phyloP scores from a whole-genome alignment of 768 basidiomycete genomes.

The Scleroderma bovista region DNA sequence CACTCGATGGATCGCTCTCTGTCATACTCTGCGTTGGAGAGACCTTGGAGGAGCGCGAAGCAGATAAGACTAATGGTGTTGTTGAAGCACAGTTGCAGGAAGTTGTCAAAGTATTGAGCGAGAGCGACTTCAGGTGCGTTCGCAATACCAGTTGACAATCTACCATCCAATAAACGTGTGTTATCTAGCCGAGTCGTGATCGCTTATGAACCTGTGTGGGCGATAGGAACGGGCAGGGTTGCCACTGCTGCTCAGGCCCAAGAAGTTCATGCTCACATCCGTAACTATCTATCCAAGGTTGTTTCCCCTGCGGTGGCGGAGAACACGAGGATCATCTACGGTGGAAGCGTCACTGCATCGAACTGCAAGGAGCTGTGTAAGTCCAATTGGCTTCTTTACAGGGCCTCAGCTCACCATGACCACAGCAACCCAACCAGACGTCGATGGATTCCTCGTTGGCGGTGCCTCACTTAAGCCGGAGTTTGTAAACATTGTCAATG shows the following conservation, averaged over 20 bases:
- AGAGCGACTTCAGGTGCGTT: constrained; percentile 75
- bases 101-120: constrained; percentile 56
- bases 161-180: neutral
- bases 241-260: constrained; percentile 92
- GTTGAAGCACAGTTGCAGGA: constrained; percentile 79
- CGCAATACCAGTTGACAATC: neutral
- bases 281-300: constrained; percentile 59
- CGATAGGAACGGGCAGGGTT: constrained; percentile 96
- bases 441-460: constrained; percentile 97
- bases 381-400: constrained; percentile 21
- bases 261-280: constrained; percentile 81
- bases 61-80: constrained; percentile 67
- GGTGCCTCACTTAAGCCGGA: constrained; percentile 98
- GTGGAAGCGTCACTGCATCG: constrained; percentile 86
- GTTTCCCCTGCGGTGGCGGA: constrained; percentile 69
- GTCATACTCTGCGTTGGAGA: constrained; percentile 98
- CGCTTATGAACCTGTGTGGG: constrained; percentile 98
- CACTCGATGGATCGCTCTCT: constrained; percentile 66
- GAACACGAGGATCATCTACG: constrained; percentile 85
- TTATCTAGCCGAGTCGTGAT: constrained; percentile 75
- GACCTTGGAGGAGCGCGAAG: constrained; percentile 84
- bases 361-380: constrained; percentile 86
- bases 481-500: constrained; percentile 88
- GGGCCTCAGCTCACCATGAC: neutral
- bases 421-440: constrained; percentile 69